A percentile compares a stretch with the other conserved stretches of the same genome.
phyloP scores from a whole-genome alignment of 2,329 filamentous ascomycete species.

The Talaromyces sp. region DNA sequence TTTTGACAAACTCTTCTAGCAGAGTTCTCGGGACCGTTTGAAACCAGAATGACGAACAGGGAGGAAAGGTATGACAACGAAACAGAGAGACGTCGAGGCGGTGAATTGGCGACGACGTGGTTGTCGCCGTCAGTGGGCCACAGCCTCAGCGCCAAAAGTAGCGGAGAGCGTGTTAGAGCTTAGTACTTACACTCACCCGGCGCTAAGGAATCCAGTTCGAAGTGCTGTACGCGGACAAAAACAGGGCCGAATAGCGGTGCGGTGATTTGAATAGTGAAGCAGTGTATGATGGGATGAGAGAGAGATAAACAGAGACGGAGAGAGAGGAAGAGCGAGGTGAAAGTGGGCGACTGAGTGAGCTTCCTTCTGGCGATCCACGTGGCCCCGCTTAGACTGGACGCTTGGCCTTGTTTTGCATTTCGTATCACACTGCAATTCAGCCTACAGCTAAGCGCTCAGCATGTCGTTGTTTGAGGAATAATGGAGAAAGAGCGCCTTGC shows the following conservation, averaged over 20 bases:
- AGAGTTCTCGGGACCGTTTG: not conserved
- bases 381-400: conserved; percentile 23
- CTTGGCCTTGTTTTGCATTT: conserved; percentile 1
- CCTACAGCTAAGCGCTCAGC: not conserved
- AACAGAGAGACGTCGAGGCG: conserved; percentile 8
- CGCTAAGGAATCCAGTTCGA: conserved; percentile 1
- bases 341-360: conserved; percentile 5
- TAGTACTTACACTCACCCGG: conserved; percentile 11
- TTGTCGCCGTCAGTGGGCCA: conserved; percentile 1
- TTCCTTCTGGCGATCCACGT: conserved; percentile 25
- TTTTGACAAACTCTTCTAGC: conserved; percentile 5
- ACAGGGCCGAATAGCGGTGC: not conserved
- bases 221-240: not conserved
- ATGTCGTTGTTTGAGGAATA: not conserved
- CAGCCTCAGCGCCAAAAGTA: conserved; percentile 6
- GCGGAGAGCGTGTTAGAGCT: conserved; percentile 13
- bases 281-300: not conserved
- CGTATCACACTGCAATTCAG: conserved; percentile 1
- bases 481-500: not conserved
- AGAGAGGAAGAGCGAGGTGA: not conserved
- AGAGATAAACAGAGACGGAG: not conserved
- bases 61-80: not conserved
- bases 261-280: not conserved
- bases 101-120: conserved; percentile 9
- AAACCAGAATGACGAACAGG: not conserved